Evolutionary conservation across 2,329 filamentous ascomycete genomes (phyloP), one percentile per base, ranked within the genome.

Genomic region (Fusarium udum): DNA sequence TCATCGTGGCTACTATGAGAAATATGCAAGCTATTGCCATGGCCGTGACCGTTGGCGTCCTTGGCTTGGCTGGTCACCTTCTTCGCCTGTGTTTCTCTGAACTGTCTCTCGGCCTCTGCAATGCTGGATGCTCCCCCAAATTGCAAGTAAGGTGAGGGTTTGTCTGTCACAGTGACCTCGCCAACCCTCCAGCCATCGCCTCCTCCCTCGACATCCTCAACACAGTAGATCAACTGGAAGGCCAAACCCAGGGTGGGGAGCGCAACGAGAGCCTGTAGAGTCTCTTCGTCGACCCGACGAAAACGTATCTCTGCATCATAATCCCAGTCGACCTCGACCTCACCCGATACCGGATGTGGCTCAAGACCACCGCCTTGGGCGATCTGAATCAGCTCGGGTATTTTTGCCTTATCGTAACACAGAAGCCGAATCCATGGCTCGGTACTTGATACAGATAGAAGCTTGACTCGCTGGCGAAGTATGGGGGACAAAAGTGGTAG

Each of bases 341-440:
- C 93, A 61, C 93, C 93, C 6, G 92, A 94, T 9, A 92, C 90
- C 7, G 93, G 93, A 77, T 96, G 93, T n/a, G 92, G 92, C 80
- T 95, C 92, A 37, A 95, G 84, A 51, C 87, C 83, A 60, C 92
- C 89, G 63, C 87, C 87, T 74, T 87, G 87, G 37, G 90, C 90
- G 20, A 92, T 84, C 65, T 89, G 84, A n/a, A 87, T 85, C 24
- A 95, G 85, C 72, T 85, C 87, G 48, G 88, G 83, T 7, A 86
- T 84, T 71, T 87, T 87, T 71, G 86, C 81, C 13, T 85, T 77
- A 76, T 93, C 89, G 84, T 93, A 95, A 78, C 90, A 92, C 31
- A 95, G 86, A 37, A 95, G 85, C 2, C 89, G 87, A 22, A 95
- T 87, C 93, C 93, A 95, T 59, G 92, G 89, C 40, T 92, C 89